Evolutionary conservation across 2,329 filamentous ascomycete genomes (phyloP).

Genomic region (Davidsoniella australis): DNA sequence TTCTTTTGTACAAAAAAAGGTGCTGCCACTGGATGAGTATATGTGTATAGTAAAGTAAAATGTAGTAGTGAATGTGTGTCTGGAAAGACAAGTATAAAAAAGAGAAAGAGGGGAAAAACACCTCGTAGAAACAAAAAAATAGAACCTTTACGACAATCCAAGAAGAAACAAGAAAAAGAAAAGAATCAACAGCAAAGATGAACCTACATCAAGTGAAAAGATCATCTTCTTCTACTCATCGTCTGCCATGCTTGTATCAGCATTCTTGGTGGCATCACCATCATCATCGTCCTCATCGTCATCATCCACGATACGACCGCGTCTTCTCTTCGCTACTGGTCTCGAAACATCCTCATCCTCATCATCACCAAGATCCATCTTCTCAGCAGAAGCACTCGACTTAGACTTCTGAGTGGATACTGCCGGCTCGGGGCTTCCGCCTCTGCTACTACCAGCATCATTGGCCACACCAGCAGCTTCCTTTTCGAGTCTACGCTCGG

Average conservation of each 20-base stretch:
- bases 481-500: conserved; percentile 18
- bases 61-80: too few relatives aligned
- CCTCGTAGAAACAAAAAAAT: not conserved
- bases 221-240: conserved; percentile 3
- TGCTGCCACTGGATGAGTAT: conserved; percentile 6
- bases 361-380: conserved; percentile 32
- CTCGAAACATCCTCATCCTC: conserved; percentile 35
- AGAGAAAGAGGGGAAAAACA: conserved; percentile 2
- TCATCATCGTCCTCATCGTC: conserved; percentile 37
- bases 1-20: conserved; percentile 5
- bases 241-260: conserved; percentile 10
- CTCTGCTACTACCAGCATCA: conserved; percentile 1
- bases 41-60: conserved; percentile 2
- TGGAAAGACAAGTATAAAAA: not conserved
- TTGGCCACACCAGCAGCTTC: conserved; percentile 8
- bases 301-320: conserved; percentile 29
- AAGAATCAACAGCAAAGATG: not conserved
- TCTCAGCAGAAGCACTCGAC: conserved; percentile 18
- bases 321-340: conserved; percentile 24
- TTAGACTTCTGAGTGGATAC: too few relatives aligned
- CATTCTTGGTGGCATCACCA: conserved; percentile 16
- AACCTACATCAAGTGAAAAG: not conserved
- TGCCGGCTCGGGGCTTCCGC: not conserved
- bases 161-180: conserved; percentile 1
- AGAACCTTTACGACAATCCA: not conserved